Percentiles rank a stretch among this genome's conserved stretches.
Evolutionary conservation across 108 stramenopile genomes (phyloP).

Genomic region (Fistulifera solaris): DNA sequence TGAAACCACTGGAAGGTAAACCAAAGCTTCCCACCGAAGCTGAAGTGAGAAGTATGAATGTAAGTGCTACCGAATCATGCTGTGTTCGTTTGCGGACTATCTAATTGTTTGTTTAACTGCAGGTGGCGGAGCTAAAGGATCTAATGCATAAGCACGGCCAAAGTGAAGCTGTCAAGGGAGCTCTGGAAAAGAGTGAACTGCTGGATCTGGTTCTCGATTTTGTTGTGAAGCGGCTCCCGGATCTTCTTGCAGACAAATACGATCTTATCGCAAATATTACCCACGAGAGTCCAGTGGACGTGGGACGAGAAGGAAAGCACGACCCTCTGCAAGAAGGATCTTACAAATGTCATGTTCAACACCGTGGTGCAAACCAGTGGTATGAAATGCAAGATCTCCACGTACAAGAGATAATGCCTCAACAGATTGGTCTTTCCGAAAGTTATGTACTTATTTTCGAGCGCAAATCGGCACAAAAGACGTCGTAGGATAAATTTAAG

Average conservation of each 20-base stretch:
- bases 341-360: conserved; percentile 88
- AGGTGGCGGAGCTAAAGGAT: conserved; percentile 64
- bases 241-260: conserved; percentile 83
- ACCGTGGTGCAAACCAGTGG: conserved; percentile 86
- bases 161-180: conserved; percentile 30
- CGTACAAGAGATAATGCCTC: conserved; percentile 92
- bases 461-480: conserved; percentile 34
- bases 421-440: conserved; percentile 92
- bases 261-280: conserved; percentile 94
- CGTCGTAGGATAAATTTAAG: background rate
- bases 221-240: conserved; percentile 56
- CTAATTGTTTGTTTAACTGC: background rate
- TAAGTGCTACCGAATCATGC: conserved; percentile 20
- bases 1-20: conserved; percentile 17
- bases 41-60: conserved; percentile 63
- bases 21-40: conserved; percentile 44
- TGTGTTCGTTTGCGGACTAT: background rate
- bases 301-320: conserved; percentile 68
- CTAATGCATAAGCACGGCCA: conserved; percentile 58
- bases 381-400: conserved; percentile 95
- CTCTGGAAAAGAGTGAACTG: conserved; percentile 69
- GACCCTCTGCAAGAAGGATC: conserved; percentile 81
- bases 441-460: conserved; percentile 90
- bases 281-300: conserved; percentile 77
- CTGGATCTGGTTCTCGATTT: conserved; percentile 60